Evolutionary conservation across 2,329 filamentous ascomycete species (phyloP), one percentile per base, ranked within the genome.

Genomic region (Trichoderma simmonsii): DNA sequence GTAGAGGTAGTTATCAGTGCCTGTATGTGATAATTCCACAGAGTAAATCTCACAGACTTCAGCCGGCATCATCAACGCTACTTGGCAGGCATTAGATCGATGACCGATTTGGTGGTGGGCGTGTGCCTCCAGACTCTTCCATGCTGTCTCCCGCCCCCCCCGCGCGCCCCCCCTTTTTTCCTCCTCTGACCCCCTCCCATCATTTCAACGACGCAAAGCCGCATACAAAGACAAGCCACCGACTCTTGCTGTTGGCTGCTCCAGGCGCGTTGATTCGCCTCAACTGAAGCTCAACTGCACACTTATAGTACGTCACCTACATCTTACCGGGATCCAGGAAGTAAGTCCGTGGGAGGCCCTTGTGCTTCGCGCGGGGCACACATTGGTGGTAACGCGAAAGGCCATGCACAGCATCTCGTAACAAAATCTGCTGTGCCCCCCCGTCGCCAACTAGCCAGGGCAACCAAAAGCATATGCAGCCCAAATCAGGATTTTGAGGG

Each of bases 301-400:
- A 30, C 56, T 71, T 54, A 64, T 39, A 62, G 68, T 36, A 64
- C 59, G 68, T 56, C 61, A 57, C 68, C 59, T 57, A 57, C 59
- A 43, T 36, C 48, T 71, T 71, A 64, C 68, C 68, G 51, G 68
- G 60, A 71, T 71, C 59, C 61, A 64, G 68, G 68, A 51, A 36
- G 60, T 64, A 64, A 14, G 30, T 21, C n/a, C 48, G 34, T 56
- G 24, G 48, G 43, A 9, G 11, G 43, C 18, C 18, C n/a, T 48
- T 48, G 43, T 48, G 43, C 43, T 48, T 21, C 66, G 66, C 66
- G 66, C 39, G 66, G 66, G 68, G 59, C 39, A 21, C 57, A 39
- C 68, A 60, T 43, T 61, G 66, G 24, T 28, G 30, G 34, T 63
- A 30, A 69, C 56, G 68, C 60, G 60, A 39, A 39, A 34, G 48